phyloP scores from a whole-genome alignment of 768 basidiomycete species.

The Filobasidium floriforme region DNA sequence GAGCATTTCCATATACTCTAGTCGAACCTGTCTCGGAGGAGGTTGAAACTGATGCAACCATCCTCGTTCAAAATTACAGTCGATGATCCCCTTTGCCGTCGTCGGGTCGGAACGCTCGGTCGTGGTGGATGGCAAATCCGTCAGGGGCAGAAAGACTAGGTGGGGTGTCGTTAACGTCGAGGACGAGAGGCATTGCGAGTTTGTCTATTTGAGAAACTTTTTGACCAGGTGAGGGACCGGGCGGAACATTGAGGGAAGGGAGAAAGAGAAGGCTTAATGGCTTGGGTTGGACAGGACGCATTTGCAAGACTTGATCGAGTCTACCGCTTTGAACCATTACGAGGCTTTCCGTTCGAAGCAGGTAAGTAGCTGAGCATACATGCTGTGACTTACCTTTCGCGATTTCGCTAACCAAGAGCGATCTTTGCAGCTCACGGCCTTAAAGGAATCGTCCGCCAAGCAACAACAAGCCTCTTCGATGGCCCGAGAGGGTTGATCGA shows the following conservation, averaged over 20 bases:
- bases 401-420: neutral
- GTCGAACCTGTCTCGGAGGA: neutral
- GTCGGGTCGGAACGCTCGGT: conserved; percentile 96
- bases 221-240: conserved; percentile 61
- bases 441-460: conserved; percentile 78
- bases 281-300: conserved; percentile 60
- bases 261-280: neutral
- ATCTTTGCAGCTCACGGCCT: conserved; percentile 57
- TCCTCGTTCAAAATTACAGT: conserved; percentile 50
- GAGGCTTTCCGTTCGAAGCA: conserved; percentile 99
- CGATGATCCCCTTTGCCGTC: conserved; percentile 91
- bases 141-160: conserved; percentile 91
- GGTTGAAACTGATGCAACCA: neutral
- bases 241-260: neutral
- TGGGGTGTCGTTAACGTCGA: conserved; percentile 99
- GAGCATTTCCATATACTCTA: conserved; percentile 37
- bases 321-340: conserved; percentile 97
- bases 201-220: conserved; percentile 94
- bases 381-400: neutral
- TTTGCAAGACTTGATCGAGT: conserved; percentile 96
- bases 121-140: conserved; percentile 88
- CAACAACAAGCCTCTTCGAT: conserved; percentile 13
- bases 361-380: conserved; percentile 25
- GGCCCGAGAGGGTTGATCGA: neutral
- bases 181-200: conserved; percentile 94